Conservation (phyloP, 805 yeast genomes). For the Danielozyma ontarioensis region DNA sequence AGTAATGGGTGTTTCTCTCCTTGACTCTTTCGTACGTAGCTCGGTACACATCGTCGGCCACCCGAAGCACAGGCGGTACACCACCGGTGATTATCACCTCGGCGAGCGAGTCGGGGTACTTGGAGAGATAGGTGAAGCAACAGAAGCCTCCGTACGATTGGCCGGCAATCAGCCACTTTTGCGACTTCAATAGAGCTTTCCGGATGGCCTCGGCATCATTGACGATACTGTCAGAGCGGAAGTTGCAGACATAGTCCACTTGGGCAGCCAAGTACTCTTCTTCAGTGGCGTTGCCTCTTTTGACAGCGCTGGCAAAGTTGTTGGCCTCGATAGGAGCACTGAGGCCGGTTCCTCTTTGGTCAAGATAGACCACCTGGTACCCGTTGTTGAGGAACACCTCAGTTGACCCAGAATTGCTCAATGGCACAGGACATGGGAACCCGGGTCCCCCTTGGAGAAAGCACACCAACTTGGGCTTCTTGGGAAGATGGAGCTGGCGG, state of each 20-base stretch:
- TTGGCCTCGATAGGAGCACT: constrained; percentile 41
- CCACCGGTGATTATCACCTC: constrained; percentile 53
- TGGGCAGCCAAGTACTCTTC: constrained; percentile 16
- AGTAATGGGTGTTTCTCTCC: constrained; percentile 46
- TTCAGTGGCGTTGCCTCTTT: constrained; percentile 10
- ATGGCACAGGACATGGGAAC: constrained; percentile 38
- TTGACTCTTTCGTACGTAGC: constrained; percentile 43
- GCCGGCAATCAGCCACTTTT: constrained; percentile 50
- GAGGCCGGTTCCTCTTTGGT: constrained; percentile 61
- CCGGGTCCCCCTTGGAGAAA: constrained; percentile 57
- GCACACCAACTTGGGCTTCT: constrained; percentile 30
- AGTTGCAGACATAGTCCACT: constrained; percentile 36
- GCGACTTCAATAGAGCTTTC: constrained; percentile 23
- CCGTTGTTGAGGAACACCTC: constrained; percentile 37
- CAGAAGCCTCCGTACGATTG: constrained; percentile 57
- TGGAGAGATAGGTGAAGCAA: constrained; percentile 44
- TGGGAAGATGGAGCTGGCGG: constrained; percentile 17
- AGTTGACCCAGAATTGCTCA: constrained; percentile 28
- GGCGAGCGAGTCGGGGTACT: constrained; percentile 35
- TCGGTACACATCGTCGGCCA: constrained; percentile 44
- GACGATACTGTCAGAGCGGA: constrained; percentile 51
- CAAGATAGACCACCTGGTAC: constrained; percentile 42
- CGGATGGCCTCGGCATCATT: constrained; percentile 47
- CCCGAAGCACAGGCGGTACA: constrained; percentile 45
- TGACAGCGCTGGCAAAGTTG: constrained; percentile 14